Base-by-base conservation (phyloP, 345 rosid species). In the Tarenaya hassleriana region DNA sequence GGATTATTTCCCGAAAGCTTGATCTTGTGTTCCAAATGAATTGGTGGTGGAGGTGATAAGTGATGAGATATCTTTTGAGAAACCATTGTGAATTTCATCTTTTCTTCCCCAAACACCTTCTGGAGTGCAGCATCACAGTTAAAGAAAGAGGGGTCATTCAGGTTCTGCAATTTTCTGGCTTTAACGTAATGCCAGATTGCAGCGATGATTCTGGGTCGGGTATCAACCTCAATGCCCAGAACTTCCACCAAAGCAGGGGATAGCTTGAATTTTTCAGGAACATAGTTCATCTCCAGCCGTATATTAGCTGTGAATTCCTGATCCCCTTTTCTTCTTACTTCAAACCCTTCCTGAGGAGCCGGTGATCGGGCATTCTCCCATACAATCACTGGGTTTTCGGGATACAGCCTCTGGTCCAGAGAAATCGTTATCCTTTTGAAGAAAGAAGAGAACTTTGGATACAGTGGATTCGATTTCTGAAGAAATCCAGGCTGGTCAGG, bases 151-250 rank as follows among this genome's bases (percentile, higher is more conserved):
- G 98, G 94, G 43, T 92, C 98, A 55, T 81, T 82, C 11, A 88
- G 84, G 69, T 75, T 79, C 79, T 88, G 98, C 72, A 92, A 50
- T 69, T 88, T 92, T 71, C 95, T 83, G 39, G 96, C 98, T 75
- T 92, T 92, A 16, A 88, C 98, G 60, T 92, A 92, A 67, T 92
- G 98, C 98, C 98, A 92, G 60, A 92, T 77, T 20, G 94, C 94
- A 64, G 95, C 94, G n/a, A 92, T 88, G 48, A 88, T 81, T 74
- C 98, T 79, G 2, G 98, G 96, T 33, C 96, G 83, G 8, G 94
- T 87, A 53, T 88, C 98, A 47, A 88, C 98, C 63, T 92, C 98
- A 48, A 87, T 83, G 46, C 98, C 95, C 19, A 92, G 90, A 71
- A 92, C 95, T 62, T 92, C 98, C 79, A 72, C 81, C 75, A 92